phyloP scores from a whole-genome alignment of 1,284 basidiomycete genomes.

The Leccinum subspadiceum region DNA sequence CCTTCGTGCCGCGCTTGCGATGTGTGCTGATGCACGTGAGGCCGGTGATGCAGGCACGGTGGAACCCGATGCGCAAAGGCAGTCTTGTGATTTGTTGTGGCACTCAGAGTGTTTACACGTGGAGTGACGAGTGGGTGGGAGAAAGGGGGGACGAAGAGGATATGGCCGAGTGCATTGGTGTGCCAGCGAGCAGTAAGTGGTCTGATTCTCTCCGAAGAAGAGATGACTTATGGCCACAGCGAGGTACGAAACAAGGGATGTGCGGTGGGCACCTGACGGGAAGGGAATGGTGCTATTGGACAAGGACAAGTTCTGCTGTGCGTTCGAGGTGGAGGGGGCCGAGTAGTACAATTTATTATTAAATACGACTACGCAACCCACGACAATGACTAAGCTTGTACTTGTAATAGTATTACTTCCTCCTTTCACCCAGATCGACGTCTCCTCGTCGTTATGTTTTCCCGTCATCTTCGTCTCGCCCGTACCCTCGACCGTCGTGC shows the following conservation, averaged over 20 bases:
- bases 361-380: not conserved
- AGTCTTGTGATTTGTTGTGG: conserved; percentile 70
- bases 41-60: conserved; percentile 59
- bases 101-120: conserved; percentile 66
- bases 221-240: conserved; percentile 36
- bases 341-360: not conserved
- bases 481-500: conserved; percentile 23
- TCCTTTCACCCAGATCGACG: not conserved
- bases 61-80: conserved; percentile 77
- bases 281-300: conserved; percentile 73
- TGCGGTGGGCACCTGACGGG: conserved; percentile 82
- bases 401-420: not conserved
- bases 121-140: conserved; percentile 79
- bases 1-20: conserved; percentile 57
- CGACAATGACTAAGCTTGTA: conserved; percentile 26
- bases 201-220: conserved; percentile 4
- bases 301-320: conserved; percentile 77
- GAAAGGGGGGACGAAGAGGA: conserved; percentile 58
- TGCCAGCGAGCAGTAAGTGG: conserved; percentile 71
- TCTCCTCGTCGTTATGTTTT: conserved; percentile 21
- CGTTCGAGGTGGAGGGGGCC: conserved; percentile 64
- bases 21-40: conserved; percentile 64
- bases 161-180: conserved; percentile 78
- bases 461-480: conserved; percentile 32
- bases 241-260: conserved; percentile 61